Evolutionary conservation across 108 stramenopile genomes (phyloP), one percentile per base, ranked within the genome.

Genomic region (Epithemia pelagica): DNA sequence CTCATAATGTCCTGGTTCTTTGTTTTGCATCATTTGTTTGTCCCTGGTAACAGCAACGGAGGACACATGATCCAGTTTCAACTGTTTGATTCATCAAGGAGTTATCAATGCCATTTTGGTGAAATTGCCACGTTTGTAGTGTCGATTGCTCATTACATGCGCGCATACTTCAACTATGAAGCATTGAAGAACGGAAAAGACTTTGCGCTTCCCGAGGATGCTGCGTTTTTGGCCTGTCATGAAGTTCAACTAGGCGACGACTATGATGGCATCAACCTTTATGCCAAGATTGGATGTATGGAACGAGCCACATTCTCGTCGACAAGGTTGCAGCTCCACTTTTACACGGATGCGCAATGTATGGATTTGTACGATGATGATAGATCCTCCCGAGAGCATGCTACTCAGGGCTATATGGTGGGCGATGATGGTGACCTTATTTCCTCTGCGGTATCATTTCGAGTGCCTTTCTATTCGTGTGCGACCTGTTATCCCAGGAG

Each of bases 21-120:
- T n/a, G n/a, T n/a, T n/a, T n/a, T n/a, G n/a, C n/a, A n/a, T n/a
- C n/a, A n/a, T n/a, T n/a, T n/a, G n/a, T n/a, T n/a, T n/a, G n/a
- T n/a, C n/a, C n/a, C n/a, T n/a, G n/a, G n/a, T n/a, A 65, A 46
- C 65, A 92, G 91, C 78, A 88, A 86, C 83, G 87, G 85, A 62
- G 91, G 91, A 0, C 83, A 93, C 74, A 89, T 93, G 87, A 94
- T 94, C 72, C 89, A 94, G 72, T 94, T 85, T 77, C 75, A 88
- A 67, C 65, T 90, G 51, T 90, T 79, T 64, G 79, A 89, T 58
- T 84, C 83, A n/a, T 73, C 71, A 20, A 73, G 67, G 24, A 76
- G 75, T 23, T 78, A 83, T 56, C 88, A 90, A 58, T 94, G 92
- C 64, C 92, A 85, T 65, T 84, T 87, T 66, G 59, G 58, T 27